Conservation (phyloP, 225 moss, liverwort and hornwort species). For the Neckera pumila region DNA sequence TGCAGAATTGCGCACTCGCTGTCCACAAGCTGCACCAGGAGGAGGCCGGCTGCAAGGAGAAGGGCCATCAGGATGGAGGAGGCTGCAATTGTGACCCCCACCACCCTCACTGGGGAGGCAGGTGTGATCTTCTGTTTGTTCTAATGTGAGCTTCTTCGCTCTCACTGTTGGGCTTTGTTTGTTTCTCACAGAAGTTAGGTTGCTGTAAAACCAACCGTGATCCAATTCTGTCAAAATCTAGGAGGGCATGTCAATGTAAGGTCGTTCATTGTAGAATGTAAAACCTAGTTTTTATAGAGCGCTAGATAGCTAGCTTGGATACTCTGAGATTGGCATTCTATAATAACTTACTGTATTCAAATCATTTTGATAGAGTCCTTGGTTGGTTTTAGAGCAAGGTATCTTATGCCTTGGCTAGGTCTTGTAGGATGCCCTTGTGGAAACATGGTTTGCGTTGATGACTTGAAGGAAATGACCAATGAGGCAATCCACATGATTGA, state of each 20-base stretch:
- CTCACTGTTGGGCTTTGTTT: background rate
- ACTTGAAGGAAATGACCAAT: background rate
- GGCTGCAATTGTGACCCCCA: background rate
- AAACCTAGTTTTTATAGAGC: background rate
- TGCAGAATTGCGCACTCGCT: slow-evolving; percentile 21
- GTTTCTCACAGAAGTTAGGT: background rate
- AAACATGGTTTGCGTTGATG: background rate
- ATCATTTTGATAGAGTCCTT: background rate
- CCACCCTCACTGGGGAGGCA: slow-evolving; percentile 13
- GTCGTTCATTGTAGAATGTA: background rate
- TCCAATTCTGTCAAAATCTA: background rate
- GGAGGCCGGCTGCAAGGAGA: background rate
- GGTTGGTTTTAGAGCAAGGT: background rate
- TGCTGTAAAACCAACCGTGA: background rate
- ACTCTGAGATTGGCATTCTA: too few species aligned
- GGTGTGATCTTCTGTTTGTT: slow-evolving; percentile 25
- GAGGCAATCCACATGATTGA: background rate
- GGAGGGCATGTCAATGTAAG: background rate
- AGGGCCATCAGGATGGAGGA: slow-evolving; percentile 15
- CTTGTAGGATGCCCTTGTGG: too few species aligned
- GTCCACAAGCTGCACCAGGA: background rate
- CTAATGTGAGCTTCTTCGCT: slow-evolving; percentile 37
- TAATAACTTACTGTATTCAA: background rate
- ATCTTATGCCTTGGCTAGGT: background rate
- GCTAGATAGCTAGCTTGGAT: background rate